phyloP scores from a whole-genome alignment of 208 protist genomes.

The Giardia duodenalis region DNA sequence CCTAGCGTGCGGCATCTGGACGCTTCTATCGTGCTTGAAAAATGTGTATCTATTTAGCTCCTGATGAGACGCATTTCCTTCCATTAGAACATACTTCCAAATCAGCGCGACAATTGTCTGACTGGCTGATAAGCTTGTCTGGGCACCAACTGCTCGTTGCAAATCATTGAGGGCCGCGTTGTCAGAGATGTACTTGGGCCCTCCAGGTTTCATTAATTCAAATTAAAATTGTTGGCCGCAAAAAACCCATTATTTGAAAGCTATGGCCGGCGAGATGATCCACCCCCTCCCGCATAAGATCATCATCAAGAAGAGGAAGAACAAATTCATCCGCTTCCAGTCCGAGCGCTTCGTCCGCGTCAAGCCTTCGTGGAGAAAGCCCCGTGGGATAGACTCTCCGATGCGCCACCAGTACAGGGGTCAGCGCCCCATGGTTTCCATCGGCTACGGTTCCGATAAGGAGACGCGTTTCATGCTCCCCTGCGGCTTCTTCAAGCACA shows the following conservation, averaged over 20 bases:
- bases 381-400: conserved; percentile 90
- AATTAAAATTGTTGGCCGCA: background rate
- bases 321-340: conserved; percentile 39
- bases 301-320: conserved; percentile 40
- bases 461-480: conserved; percentile 29
- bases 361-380: conserved; percentile 79
- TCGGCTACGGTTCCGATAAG: conserved; percentile 40
- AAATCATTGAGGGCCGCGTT: too few species aligned
- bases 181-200: too few species aligned
- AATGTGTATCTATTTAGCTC: too few species aligned
- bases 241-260: background rate
- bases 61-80: too few species aligned
- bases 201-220: background rate
- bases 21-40: too few species aligned
- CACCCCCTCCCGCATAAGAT: background rate
- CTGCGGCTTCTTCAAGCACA: conserved; percentile 33
- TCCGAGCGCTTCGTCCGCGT: conserved; percentile 38
- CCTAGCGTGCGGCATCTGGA: too few species aligned
- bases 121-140: too few species aligned
- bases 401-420: conserved; percentile 79
- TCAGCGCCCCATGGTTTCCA: conserved; percentile 62
- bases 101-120: too few species aligned
- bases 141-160: too few species aligned
- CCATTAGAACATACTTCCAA: too few species aligned
- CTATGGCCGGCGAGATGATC: background rate